phyloP scores from a whole-genome alignment of 805 yeast genomes.

The Saccharomyces cerevisiae region DNA sequence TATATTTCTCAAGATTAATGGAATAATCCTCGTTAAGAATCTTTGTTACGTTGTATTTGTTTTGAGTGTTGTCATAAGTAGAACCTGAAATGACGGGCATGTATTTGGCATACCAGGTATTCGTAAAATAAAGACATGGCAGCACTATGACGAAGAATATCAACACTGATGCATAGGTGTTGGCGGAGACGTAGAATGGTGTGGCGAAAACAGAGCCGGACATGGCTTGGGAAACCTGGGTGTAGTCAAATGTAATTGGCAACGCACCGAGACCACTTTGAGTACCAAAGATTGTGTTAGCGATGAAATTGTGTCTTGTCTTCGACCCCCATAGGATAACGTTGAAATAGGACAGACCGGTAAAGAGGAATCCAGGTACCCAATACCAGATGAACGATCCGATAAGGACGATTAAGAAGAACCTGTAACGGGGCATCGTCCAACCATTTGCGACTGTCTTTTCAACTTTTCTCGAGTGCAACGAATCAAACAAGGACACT shows the following conservation, averaged over 20 bases:
- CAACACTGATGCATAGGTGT: conserved; percentile 39
- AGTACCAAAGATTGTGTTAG: conserved; percentile 58
- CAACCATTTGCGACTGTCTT: conserved; percentile 49
- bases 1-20: conserved; percentile 39
- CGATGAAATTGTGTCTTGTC: conserved; percentile 41
- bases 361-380: conserved; percentile 59
- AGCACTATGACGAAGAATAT: conserved; percentile 43
- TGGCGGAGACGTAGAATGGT: conserved; percentile 36
- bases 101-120: conserved; percentile 51
- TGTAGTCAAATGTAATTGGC: conserved; percentile 53
- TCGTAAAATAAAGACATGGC: conserved; percentile 44
- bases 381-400: conserved; percentile 51
- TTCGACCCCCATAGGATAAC: conserved; percentile 31
- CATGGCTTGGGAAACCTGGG: conserved; percentile 42
- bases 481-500: conserved; percentile 46
- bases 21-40: conserved; percentile 38
- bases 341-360: conserved; percentile 53
- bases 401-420: conserved; percentile 38
- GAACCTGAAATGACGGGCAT: conserved; percentile 48
- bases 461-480: conserved; percentile 34
- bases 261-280: conserved; percentile 45
- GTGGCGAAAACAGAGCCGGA: conserved; percentile 54
- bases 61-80: conserved; percentile 42
- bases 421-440: conserved; percentile 43
- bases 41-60: conserved; percentile 38